Conservation (phyloP, 306 rosid genomes). For the Glycine soja region DNA sequence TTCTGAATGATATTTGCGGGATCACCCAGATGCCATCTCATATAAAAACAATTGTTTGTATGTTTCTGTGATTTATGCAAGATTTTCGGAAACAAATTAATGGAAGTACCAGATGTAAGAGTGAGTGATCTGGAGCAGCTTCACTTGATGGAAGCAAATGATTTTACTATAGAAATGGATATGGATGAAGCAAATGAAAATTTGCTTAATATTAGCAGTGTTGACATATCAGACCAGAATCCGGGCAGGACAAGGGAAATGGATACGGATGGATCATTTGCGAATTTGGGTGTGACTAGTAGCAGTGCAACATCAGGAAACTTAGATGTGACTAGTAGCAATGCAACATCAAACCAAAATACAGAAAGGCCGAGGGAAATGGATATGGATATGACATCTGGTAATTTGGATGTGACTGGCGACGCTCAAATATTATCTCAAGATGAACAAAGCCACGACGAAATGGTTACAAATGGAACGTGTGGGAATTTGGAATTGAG, state of each 20-base stretch:
- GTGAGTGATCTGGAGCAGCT: conserved; percentile 42
- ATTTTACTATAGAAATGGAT: conserved; percentile 45
- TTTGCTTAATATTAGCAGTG: conserved; percentile 38
- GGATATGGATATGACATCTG: too few relatives aligned
- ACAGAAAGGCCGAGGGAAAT: conserved; percentile 46
- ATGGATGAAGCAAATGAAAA: conserved; percentile 48
- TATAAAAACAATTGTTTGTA: conserved; percentile 59
- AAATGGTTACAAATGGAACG: conserved; percentile 27
- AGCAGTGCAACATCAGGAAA: conserved; percentile 45
- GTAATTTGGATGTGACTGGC: neutral
- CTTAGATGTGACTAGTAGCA: conserved; percentile 43
- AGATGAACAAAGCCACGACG: conserved; percentile 39
- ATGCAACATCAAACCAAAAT: conserved; percentile 49
- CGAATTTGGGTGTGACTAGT: conserved; percentile 41
- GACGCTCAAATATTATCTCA: conserved; percentile 41
- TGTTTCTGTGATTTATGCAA: conserved; percentile 60
- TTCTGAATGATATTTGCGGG: conserved; percentile 61
- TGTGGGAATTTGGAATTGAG: conserved; percentile 38
- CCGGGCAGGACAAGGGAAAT: conserved; percentile 42
- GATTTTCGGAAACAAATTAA: conserved; percentile 51
- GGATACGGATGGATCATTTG: conserved; percentile 39
- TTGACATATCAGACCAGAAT: conserved; percentile 44
- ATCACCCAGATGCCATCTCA: conserved; percentile 60
- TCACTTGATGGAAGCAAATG: conserved; percentile 39
- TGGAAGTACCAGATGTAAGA: conserved; percentile 44